These are phyloP conservation scores for Erythrophleum fordii DNA, from an alignment of 306 rosid genomes.

Conservation along the genomic window DNA sequence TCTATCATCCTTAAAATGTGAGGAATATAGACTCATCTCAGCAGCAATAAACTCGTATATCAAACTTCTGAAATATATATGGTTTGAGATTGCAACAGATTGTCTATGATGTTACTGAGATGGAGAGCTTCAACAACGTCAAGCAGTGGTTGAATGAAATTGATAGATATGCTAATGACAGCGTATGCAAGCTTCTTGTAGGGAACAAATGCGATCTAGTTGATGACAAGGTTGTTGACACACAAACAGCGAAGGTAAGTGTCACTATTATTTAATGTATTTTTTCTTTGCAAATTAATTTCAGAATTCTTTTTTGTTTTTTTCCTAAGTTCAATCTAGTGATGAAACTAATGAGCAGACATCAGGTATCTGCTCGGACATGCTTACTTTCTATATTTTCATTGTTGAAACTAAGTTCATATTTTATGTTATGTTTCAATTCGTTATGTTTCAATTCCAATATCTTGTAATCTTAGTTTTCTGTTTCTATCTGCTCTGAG, in stretches of 20 bases:
- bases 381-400: neutral
- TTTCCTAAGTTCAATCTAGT: neutral
- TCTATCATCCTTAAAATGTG: neutral
- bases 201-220: conserved; percentile 91
- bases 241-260: conserved; percentile 81
- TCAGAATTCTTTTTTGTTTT: neutral
- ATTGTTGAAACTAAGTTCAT: neutral
- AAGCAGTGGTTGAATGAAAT: conserved; percentile 98
- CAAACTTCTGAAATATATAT: conserved; percentile 7
- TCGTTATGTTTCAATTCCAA: neutral
- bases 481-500: conserved; percentile 24
- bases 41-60: neutral
- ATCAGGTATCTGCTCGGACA: neutral
- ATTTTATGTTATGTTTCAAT: neutral
- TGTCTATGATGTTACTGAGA: conserved; percentile 94
- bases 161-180: conserved; percentile 92
- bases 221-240: conserved; percentile 89
- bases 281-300: neutral
- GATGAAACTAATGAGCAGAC: neutral
- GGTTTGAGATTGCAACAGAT: conserved; percentile 65
- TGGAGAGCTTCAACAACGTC: conserved; percentile 96
- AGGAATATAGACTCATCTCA: neutral
- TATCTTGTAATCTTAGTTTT: neutral
- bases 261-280: neutral
- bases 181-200: conserved; percentile 92